A percentile compares a stretch with the other conserved stretches of the same genome.
These are phyloP conservation scores for Pleoardoris graminearum DNA, from an alignment of 2,329 filamentous ascomycete genomes.

Conservation along the genomic window DNA sequence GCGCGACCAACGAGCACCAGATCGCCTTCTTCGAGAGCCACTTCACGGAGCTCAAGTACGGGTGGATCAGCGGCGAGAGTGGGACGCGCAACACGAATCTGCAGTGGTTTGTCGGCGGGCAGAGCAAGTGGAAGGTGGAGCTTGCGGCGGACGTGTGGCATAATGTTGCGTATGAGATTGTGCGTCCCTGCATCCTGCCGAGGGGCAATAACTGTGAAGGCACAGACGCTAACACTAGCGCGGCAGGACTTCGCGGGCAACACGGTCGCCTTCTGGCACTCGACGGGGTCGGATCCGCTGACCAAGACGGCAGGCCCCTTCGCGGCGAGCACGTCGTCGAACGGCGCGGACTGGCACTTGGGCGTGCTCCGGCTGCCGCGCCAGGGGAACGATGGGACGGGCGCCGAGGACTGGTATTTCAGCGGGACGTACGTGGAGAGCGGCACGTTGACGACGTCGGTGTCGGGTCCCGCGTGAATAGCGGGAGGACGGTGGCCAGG, in stretches of 20 bases:
- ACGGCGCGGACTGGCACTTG: constrained; percentile 73
- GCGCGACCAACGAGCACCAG: constrained; percentile 68
- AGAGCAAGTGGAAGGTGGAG: constrained; percentile 64
- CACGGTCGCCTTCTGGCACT: constrained; percentile 71
- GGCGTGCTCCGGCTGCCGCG: constrained; percentile 69
- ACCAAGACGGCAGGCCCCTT: constrained; percentile 64
- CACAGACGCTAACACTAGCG: constrained; percentile 18
- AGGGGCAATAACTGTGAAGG: background rate
- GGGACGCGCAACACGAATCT: constrained; percentile 59
- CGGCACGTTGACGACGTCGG: constrained; percentile 48
- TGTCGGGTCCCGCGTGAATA: constrained; percentile 28
- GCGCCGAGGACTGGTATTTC: constrained; percentile 70
- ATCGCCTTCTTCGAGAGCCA: constrained; percentile 67
- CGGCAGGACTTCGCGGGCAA: constrained; percentile 61
- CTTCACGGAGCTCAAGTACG: constrained; percentile 75
- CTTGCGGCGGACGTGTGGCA: constrained; percentile 70
- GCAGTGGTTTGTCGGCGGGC: constrained; percentile 66
- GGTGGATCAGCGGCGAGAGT: constrained; percentile 58
- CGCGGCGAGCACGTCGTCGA: constrained; percentile 62
- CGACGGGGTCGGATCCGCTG: constrained; percentile 62
- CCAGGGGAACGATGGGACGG: constrained; percentile 56
- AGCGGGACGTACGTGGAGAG: constrained; percentile 72
- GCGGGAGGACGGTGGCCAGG: background rate
- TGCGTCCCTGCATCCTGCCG: constrained; percentile 25
- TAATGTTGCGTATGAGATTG: constrained; percentile 74